Evolutionary conservation across 352 stramenopile species (phyloP), one percentile per base, ranked within the genome.

Genomic region (Phytopythium cucurbitacearum): DNA sequence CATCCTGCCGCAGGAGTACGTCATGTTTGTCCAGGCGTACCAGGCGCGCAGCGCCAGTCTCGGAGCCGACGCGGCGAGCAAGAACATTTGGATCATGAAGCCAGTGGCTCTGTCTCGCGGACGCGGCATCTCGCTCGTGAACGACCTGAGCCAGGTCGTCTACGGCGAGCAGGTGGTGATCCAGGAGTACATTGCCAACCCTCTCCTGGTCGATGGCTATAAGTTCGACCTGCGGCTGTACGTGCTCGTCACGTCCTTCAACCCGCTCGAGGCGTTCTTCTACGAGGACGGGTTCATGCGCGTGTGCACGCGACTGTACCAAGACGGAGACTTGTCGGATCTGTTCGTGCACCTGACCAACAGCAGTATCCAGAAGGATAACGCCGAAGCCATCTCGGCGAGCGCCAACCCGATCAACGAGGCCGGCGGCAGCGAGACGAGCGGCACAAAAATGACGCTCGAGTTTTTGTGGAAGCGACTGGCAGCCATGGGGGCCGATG

Each of bases 1-100:
- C 64, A 67, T 97, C 7, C 60, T 98, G 21, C 95, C 95, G 4
- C 80, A 97, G 41, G 91, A 98, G 56, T 97, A 97, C 56, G 81
- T 94, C 0, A 66, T 67, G 48, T 97, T 98, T 45, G 83, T 97
- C 0, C 66, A 91, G 41, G 81, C 85, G 3, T 97, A 94, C 49
- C 81, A 91, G 45, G 72, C 75, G 15, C 73, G 78, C 8, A 53
- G 54, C 32, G 61, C 62, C 13, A 36, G 28, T 28, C 57, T 85
- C 15, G 45, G 40, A 43, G 48, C 49, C 3, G 48, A 49, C 4
- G 53, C 49, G 0, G 16, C 58, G 10, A 53, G 34, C n/a, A 80
- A 85, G 40, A 97, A 97, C 46, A 81, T 95, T 48, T 98, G 92
- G 94, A 98, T 98, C 62, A 89, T 97, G 69, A 98, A 98, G 52